Percentiles rank a stretch among this genome's conserved stretches.
Conservation (phyloP, 2,329 filamentous ascomycete genomes). For the Alternaria atra region DNA sequence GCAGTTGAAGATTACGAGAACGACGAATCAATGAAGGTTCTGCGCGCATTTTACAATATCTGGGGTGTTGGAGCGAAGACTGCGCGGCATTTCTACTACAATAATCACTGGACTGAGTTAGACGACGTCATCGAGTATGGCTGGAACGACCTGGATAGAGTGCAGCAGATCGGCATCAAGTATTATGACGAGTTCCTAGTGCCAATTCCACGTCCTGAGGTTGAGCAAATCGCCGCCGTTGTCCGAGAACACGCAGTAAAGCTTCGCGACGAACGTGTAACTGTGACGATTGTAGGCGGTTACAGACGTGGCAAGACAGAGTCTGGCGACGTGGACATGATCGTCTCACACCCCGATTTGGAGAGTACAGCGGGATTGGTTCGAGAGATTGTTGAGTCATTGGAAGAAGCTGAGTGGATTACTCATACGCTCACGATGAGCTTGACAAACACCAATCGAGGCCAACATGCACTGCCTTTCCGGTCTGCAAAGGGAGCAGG, state of each 20-base stretch:
- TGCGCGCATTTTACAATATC: slow-evolving; percentile 80
- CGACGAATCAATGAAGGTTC: slow-evolving; percentile 69
- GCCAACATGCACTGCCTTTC: slow-evolving; percentile 70
- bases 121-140: slow-evolving; percentile 87
- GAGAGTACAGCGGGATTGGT: slow-evolving; percentile 74
- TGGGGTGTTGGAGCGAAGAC: slow-evolving; percentile 91
- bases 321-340: slow-evolving; percentile 84
- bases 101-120: slow-evolving; percentile 79
- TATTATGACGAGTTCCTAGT: slow-evolving; percentile 86
- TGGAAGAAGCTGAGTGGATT: slow-evolving; percentile 76
- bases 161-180: slow-evolving; percentile 93
- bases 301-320: slow-evolving; percentile 79
- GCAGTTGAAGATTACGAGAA: slow-evolving; percentile 71
- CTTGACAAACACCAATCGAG: slow-evolving; percentile 74
- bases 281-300: slow-evolving; percentile 76
- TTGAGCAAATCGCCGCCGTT: slow-evolving; percentile 71
- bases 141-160: slow-evolving; percentile 77
- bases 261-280: slow-evolving; percentile 64
- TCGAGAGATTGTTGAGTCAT: slow-evolving; percentile 71
- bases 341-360: slow-evolving; percentile 81
- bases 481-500: slow-evolving; percentile 53
- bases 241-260: slow-evolving; percentile 73
- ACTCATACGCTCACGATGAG: slow-evolving; percentile 82
- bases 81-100: slow-evolving; percentile 80
- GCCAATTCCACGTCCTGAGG: slow-evolving; percentile 76